These are phyloP conservation scores for Colletotrichum sublineola DNA, from an alignment of 2,329 filamentous ascomycete species.

Conservation along the genomic window DNA sequence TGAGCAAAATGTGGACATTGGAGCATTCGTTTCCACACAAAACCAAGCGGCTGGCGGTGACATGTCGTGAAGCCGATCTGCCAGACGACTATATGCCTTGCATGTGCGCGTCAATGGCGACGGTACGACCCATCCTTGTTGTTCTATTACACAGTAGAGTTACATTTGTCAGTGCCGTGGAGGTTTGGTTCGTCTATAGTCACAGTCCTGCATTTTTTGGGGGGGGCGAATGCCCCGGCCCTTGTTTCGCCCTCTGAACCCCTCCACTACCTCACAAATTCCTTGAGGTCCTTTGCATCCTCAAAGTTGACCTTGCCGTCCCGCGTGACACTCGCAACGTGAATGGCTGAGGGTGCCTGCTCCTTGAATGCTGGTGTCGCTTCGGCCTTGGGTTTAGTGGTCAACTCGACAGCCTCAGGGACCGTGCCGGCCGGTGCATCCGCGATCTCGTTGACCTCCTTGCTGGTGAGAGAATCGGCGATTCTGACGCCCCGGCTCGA, in stretches of 20 bases:
- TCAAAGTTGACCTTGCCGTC: conserved; percentile 78
- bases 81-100: neutral
- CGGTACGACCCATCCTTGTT: neutral
- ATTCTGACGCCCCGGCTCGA: conserved; percentile 87
- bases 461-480: conserved; percentile 80
- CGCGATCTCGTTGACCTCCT: conserved; percentile 92
- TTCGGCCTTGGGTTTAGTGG: conserved; percentile 54
- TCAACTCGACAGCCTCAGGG: conserved; percentile 67
- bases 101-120: neutral
- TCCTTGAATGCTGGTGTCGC: conserved; percentile 49
- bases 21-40: neutral
- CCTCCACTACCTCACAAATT: conserved; percentile 60
- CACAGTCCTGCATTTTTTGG: neutral
- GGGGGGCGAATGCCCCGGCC: neutral
- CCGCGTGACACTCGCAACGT: conserved; percentile 68
- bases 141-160: conserved; percentile 42
- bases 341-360: conserved; percentile 60
- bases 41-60: neutral
- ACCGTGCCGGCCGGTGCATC: conserved; percentile 81
- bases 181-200: conserved; percentile 17
- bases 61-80: neutral
- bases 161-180: conserved; percentile 30
- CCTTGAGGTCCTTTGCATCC: conserved; percentile 69
- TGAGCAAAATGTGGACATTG: neutral
- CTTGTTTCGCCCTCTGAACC: neutral